Conservation (phyloP, 2,329 filamentous ascomycete genomes). For the Tolypocladium paradoxum region DNA sequence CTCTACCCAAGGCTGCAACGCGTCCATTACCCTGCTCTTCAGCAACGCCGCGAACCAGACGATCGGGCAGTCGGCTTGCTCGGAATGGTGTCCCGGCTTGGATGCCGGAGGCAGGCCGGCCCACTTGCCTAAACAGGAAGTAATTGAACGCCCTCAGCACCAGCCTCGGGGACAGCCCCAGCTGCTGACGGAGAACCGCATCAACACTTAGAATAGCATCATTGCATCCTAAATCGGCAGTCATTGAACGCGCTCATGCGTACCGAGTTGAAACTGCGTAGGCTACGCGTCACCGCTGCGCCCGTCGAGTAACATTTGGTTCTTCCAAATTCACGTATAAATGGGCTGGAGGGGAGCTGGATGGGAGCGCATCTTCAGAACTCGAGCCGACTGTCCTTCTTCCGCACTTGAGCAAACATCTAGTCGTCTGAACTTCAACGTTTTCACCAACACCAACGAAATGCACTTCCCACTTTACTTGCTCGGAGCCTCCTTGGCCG, state of each 20-base stretch:
- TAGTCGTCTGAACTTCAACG: background rate
- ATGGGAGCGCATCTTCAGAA: background rate
- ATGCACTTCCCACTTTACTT: background rate
- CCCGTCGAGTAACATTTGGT: background rate
- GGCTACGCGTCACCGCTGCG: background rate
- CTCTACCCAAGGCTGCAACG: too few species aligned
- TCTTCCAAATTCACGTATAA: background rate
- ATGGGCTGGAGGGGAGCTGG: background rate
- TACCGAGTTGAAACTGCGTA: background rate
- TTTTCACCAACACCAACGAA: background rate
- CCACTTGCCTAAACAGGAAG: slow-evolving; percentile 2
- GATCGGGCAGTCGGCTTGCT: background rate
- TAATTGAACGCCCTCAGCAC: background rate
- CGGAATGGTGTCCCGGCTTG: background rate
- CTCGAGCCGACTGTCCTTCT: background rate
- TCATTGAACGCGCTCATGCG: background rate
- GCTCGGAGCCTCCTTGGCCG: background rate
- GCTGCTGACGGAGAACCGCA: background rate
- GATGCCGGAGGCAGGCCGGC: background rate
- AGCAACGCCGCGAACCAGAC: too few species aligned
- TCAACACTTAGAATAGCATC: background rate
- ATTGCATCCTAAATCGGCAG: background rate
- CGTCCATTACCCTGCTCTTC: too few species aligned
- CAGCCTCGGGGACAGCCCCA: too few species aligned
- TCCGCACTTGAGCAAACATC: background rate